Conservation (phyloP, 2,329 filamentous ascomycete genomes). For the Paecilomyces fulvus region DNA sequence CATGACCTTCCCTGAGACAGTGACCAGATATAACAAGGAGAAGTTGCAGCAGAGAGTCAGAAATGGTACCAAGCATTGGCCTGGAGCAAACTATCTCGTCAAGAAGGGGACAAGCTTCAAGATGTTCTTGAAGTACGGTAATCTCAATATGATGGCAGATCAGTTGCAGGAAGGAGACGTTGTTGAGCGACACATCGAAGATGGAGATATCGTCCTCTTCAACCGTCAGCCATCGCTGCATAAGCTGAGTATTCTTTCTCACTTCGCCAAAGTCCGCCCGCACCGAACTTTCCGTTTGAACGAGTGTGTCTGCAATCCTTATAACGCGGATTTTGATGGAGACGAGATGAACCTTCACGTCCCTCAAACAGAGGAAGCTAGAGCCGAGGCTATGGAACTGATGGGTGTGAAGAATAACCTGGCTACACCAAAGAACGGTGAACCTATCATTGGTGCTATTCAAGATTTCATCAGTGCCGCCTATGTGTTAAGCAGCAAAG, state of each 20-base stretch:
- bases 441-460: slow-evolving; percentile 96
- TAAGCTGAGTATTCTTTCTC: slow-evolving; percentile 97
- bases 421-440: slow-evolving; percentile 92
- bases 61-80: slow-evolving; percentile 71
- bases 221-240: slow-evolving; percentile 96
- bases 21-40: slow-evolving; percentile 73
- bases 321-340: slow-evolving; percentile 98
- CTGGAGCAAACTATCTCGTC: slow-evolving; percentile 75
- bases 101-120: slow-evolving; percentile 65
- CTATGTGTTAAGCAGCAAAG: slow-evolving; percentile 83
- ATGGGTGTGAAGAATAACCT: slow-evolving; percentile 99
- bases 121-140: slow-evolving; percentile 66
- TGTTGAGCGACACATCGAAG: slow-evolving; percentile 89
- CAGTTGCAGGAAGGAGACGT: slow-evolving; percentile 74
- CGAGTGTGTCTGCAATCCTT: slow-evolving; percentile 95
- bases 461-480: slow-evolving; percentile 98
- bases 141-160: slow-evolving; percentile 61
- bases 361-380: slow-evolving; percentile 92
- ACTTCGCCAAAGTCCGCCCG: slow-evolving; percentile 84
- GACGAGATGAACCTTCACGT: slow-evolving; percentile 99
- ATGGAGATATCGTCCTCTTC: slow-evolving; percentile 93
- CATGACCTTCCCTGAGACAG: slow-evolving; percentile 87
- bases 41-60: slow-evolving; percentile 67
- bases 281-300: slow-evolving; percentile 96
- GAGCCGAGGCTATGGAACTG: slow-evolving; percentile 86